A percentile compares a stretch with the other conserved stretches of the same genome.
Evolutionary conservation across 148 eudicot genomes (phyloP).

Genomic region (Nyssa sinensis): DNA sequence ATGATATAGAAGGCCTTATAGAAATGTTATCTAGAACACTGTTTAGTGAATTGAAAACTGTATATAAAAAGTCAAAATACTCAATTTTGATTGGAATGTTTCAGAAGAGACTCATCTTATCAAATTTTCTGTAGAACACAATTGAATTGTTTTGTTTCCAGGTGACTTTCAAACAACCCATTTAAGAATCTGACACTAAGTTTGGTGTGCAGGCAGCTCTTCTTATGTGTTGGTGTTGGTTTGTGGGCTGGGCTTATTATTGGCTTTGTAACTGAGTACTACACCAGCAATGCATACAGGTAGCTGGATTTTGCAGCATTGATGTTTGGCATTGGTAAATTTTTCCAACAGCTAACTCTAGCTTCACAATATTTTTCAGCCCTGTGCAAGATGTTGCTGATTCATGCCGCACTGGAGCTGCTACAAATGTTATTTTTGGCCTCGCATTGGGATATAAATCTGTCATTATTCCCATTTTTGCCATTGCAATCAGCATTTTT

Average conservation of each 20-base stretch:
- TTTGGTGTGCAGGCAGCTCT: constrained; percentile 41
- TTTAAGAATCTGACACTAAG: neutral
- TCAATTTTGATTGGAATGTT: no score
- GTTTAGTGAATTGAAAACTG: no score
- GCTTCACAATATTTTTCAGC: constrained; percentile 22
- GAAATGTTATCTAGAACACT: neutral
- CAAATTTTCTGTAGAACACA: neutral
- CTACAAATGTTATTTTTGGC: constrained; percentile 60
- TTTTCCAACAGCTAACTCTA: neutral
- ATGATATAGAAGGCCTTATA: neutral
- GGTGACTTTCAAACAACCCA: neutral
- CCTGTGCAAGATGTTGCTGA: constrained; percentile 66
- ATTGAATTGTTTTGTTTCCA: neutral
- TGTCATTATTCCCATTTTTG: constrained; percentile 56
- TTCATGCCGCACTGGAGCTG: constrained; percentile 64
- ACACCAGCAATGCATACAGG: constrained; percentile 65
- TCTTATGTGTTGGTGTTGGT: constrained; percentile 55
- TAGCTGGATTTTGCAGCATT: neutral
- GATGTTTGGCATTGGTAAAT: neutral
- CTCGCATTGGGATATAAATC: constrained; percentile 61
- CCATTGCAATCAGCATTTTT: constrained; percentile 47
- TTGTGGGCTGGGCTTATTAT: constrained; percentile 61
- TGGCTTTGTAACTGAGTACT: constrained; percentile 57
- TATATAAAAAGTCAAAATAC: no score
- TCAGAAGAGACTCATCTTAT: neutral